Base-by-base conservation (phyloP, 352 stramenopile genomes). In the Albugo laibachii region DNA sequence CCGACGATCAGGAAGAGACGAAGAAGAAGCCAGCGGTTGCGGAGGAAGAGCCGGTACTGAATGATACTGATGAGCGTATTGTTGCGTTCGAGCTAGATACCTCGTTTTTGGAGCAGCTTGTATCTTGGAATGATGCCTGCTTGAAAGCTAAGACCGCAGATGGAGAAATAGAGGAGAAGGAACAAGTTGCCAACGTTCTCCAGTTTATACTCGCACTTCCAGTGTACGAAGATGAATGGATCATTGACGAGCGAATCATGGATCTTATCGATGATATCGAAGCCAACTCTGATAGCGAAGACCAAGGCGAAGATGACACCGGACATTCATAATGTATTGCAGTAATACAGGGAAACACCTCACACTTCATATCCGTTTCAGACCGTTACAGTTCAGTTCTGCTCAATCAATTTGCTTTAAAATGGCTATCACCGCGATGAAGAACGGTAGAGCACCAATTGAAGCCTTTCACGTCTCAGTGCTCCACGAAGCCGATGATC, bases 191-290 rank as follows among this genome's bases (percentile, higher is more conserved):
- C 0, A 67, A 84, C 39, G 59, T 76, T 45, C 58, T 83, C 12
- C 60, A 66, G 18, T 87, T 84, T 47, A 80, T 84, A 50, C 50
- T 83, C 35, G 69, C 69, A 44, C 47, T 83, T 43, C 74, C 74
- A 11, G 58, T 80, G 34, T 63, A 67, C 41, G 74, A 87, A 47
- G 74, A 84, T 48, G 74, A 87, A 52, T 87, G 74, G 74, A 62
- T 69, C 15, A 48, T 87, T 12, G 74, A 87, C 54, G 71, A 87
- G 24, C 74, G 74, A 41, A 62, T 87, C 47, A 57, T 34, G 27
- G 34, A 57, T 45, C 47, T 56, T 11, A 55, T 62, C 40, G 50
- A 58, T 15, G 42, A 53, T 10, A 47, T 53, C 18, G 58, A 58
- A 36, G 55, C 51, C 13, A 63, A 60, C 20, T 58, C 66, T 19